These are phyloP conservation scores for Microbotryomycetes sp. DNA, from an alignment of 1,284 basidiomycete genomes.

Conservation along the genomic window DNA sequence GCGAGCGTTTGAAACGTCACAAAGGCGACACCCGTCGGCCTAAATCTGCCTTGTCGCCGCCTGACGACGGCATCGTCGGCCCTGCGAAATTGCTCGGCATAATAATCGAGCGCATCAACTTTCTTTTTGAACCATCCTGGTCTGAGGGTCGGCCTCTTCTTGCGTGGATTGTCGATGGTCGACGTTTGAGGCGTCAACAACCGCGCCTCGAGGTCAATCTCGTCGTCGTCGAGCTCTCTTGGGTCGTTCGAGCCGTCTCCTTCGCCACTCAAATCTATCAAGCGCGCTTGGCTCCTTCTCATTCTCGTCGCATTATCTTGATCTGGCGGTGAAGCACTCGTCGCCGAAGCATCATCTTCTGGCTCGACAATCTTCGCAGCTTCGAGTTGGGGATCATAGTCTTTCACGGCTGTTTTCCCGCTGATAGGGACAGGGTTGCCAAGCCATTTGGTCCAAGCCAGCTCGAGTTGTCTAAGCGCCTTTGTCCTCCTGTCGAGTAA, in stretches of 20 bases:
- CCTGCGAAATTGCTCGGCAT: slow-evolving; percentile 65
- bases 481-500: slow-evolving; percentile 69
- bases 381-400: slow-evolving; percentile 46
- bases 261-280: slow-evolving; percentile 12
- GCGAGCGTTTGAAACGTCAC: slow-evolving; percentile 97
- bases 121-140: slow-evolving; percentile 59
- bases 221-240: not conserved
- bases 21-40: slow-evolving; percentile 74
- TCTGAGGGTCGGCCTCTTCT: slow-evolving; percentile 59
- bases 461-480: slow-evolving; percentile 69
- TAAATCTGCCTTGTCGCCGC: slow-evolving; percentile 60
- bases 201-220: slow-evolving; percentile 29
- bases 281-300: not conserved
- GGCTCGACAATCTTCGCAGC: slow-evolving; percentile 27
- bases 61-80: slow-evolving; percentile 67
- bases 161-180: slow-evolving; percentile 62
- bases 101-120: slow-evolving; percentile 77
- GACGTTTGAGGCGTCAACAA: slow-evolving; percentile 3
- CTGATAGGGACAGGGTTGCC: slow-evolving; percentile 81
- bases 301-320: not conserved
- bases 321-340: not conserved
- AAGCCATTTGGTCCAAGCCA: slow-evolving; percentile 79
- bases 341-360: not conserved
- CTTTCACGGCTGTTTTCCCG: slow-evolving; percentile 55
- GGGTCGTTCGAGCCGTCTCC: not conserved